A percentile compares a stretch with the other conserved stretches of the same genome.
These are phyloP conservation scores for Candida adriatica DNA, from an alignment of 805 yeast genomes.

Conservation along the genomic window DNA sequence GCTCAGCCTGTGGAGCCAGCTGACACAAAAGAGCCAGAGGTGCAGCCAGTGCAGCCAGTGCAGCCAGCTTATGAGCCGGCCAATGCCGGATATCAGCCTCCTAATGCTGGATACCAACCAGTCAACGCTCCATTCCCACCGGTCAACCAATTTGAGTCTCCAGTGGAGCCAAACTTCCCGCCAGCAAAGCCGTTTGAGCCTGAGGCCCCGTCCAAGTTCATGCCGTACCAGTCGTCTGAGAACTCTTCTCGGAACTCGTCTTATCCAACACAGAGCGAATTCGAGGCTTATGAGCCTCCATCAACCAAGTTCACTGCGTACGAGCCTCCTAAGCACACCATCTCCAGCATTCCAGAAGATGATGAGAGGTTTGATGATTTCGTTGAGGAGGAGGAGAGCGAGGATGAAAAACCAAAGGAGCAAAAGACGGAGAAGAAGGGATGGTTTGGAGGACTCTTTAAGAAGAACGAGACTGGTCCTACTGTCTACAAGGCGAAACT, in stretches of 20 bases:
- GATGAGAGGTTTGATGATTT: constrained; percentile 44
- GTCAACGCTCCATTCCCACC: constrained; percentile 3
- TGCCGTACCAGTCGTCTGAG: constrained; percentile 5
- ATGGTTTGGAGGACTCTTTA: constrained; percentile 28
- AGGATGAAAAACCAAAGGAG: constrained; percentile 25
- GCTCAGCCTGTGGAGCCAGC: too few species aligned
- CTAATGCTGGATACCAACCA: too few species aligned
- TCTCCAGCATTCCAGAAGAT: constrained; percentile 20
- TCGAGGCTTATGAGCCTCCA: constrained; percentile 23
- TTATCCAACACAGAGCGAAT: too few species aligned
- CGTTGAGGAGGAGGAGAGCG: constrained; percentile 37
- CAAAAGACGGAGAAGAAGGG: constrained; percentile 16
- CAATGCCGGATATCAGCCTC: neutral
- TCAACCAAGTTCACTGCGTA: constrained; percentile 21
- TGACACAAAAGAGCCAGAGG: too few species aligned
- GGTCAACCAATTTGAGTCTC: too few species aligned
- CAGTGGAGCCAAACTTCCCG: constrained; percentile 4
- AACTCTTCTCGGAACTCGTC: constrained; percentile 9
- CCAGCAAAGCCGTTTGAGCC: too few species aligned
- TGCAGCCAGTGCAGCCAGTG: neutral
- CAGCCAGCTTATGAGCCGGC: neutral
- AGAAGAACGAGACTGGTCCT: constrained; percentile 53
- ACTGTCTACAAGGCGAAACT: constrained; percentile 79
- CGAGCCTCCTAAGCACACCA: constrained; percentile 21
- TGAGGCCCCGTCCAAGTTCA: too few species aligned